phyloP scores from a whole-genome alignment of 768 basidiomycete genomes.

The Collybia nuda region DNA sequence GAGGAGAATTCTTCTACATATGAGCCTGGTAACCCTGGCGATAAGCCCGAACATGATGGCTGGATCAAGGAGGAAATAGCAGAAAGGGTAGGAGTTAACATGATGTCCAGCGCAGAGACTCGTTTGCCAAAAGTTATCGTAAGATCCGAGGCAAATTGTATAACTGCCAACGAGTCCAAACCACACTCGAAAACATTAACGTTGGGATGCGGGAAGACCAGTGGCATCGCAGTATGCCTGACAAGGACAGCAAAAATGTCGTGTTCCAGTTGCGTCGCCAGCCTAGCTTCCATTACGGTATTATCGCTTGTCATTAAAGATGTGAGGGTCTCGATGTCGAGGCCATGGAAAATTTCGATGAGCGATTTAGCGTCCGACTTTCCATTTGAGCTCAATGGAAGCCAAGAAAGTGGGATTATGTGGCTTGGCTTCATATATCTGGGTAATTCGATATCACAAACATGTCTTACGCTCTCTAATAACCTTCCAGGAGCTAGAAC shows the following conservation, averaged over 20 bases:
- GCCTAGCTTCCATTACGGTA: constrained; percentile 10
- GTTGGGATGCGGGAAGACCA: constrained; percentile 17
- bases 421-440: constrained; percentile 53
- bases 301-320: constrained; percentile 13
- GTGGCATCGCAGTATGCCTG: constrained; percentile 17
- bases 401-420: constrained; percentile 45
- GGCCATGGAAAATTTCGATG: constrained; percentile 22
- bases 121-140: constrained; percentile 15
- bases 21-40: no score
- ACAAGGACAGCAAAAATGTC: constrained; percentile 21
- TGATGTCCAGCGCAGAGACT: constrained; percentile 25
- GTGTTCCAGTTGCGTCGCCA: constrained; percentile 11
- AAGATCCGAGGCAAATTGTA: constrained; percentile 25
- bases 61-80: constrained; percentile 18
- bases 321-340: constrained; percentile 23
- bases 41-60: background rate
- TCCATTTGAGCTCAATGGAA: constrained; percentile 43
- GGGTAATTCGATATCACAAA: constrained; percentile 41
- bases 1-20: constrained; percentile 10
- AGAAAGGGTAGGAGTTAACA: constrained; percentile 25
- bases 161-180: constrained; percentile 28
- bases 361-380: constrained; percentile 35
- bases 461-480: constrained; percentile 27
- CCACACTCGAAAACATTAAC: constrained; percentile 30
- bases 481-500: constrained; percentile 24